phyloP scores from a whole-genome alignment of 106 monocot genomes.

The Alisma plantagoaquatica region DNA sequence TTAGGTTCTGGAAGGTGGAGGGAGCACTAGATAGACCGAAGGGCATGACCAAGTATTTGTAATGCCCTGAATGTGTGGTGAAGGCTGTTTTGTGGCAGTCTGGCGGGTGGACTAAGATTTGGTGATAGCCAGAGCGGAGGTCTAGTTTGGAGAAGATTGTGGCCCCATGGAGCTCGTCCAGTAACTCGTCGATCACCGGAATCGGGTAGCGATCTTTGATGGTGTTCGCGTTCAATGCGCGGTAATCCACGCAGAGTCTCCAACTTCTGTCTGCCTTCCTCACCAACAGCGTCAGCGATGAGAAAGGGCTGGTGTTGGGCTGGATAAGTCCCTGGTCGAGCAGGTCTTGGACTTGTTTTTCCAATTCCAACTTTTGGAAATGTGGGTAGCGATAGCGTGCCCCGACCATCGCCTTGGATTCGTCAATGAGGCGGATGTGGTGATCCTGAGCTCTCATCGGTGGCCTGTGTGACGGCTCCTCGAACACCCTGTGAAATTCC shows the following conservation, averaged over 20 bases:
- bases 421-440: no score
- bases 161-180: not conserved
- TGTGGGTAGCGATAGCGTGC: no score
- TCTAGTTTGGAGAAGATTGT: not conserved
- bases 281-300: not conserved
- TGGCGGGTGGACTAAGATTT: not conserved
- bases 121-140: not conserved
- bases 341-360: no score
- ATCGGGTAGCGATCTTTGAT: not conserved
- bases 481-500: no score
- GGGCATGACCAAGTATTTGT: not conserved
- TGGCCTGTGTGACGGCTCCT: no score
- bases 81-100: not conserved
- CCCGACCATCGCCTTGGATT: no score
- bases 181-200: not conserved
- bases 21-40: conserved; percentile 8
- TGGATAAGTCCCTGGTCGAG: no score
- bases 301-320: no score
- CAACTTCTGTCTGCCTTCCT: not conserved
- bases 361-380: no score
- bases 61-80: not conserved
- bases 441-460: no score
- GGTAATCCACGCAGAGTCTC: not conserved
- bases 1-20: not conserved
- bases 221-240: not conserved